These are phyloP conservation scores for Schizonepeta tenuifolia DNA, from an alignment of 257 asterid genomes.

Conservation along the genomic window DNA sequence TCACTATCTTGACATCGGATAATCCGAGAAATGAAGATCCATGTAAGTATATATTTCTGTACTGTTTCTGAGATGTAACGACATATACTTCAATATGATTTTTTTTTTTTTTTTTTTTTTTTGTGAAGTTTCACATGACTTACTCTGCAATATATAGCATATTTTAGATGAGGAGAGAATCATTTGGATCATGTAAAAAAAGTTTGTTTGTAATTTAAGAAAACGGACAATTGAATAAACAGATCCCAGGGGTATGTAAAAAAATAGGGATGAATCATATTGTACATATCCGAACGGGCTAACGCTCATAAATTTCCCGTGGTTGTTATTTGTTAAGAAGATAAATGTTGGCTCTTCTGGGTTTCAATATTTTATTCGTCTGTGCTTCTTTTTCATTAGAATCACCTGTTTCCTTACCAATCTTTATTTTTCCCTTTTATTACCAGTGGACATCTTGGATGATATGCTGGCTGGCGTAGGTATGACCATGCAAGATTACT, in stretches of 20 bases:
- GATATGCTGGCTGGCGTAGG: constrained; percentile 97
- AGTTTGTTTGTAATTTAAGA: not conserved
- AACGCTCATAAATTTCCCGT: not conserved
- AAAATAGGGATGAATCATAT: not conserved
- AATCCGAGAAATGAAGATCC: constrained; percentile 93
- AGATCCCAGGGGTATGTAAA: not conserved
- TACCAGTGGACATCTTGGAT: constrained; percentile 88
- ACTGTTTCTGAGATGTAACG: constrained; percentile 14
- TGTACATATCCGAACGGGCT: not conserved
- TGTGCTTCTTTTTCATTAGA: not conserved
- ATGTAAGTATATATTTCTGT: constrained; percentile 53
- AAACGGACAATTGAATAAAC: not conserved
- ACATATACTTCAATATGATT: not conserved
- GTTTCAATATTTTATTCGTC: not conserved
- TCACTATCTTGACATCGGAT: constrained; percentile 89
- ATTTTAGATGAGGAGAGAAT: not conserved
- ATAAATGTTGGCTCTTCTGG: not conserved
- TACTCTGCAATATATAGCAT: not conserved
- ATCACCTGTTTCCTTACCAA: not conserved
- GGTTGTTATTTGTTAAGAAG: too few species aligned
- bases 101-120: not conserved
- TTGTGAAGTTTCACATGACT: constrained; percentile 2
- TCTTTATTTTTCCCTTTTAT: constrained; percentile 18
- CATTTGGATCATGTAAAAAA: not conserved
- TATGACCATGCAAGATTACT: constrained; percentile 94